phyloP scores from a whole-genome alignment of 768 basidiomycete species.

The Tricholoma bakamatsutake region DNA sequence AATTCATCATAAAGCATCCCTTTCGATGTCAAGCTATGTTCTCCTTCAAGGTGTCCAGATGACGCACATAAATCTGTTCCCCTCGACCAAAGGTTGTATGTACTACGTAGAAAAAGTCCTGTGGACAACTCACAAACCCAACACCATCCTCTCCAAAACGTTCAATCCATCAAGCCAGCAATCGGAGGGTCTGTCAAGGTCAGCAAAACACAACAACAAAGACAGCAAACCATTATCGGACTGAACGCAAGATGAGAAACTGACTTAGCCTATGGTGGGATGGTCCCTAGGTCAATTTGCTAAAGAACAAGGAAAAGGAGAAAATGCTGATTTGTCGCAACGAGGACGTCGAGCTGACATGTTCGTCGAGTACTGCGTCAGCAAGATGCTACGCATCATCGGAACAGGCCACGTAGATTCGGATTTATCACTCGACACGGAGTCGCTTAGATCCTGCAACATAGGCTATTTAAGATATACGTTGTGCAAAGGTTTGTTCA shows the following conservation, averaged over 20 bases:
- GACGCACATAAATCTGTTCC: not conserved
- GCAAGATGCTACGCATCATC: not conserved
- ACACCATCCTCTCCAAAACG: not conserved
- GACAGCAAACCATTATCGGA: not conserved
- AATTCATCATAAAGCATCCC: not conserved
- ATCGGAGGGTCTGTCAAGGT: not conserved
- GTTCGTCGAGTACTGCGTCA: not conserved
- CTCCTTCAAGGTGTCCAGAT: too few relatives aligned
- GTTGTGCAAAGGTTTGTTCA: not conserved
- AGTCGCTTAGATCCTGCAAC: constrained; percentile 11
- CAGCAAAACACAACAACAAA: not conserved
- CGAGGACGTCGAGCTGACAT: not conserved
- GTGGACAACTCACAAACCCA: not conserved
- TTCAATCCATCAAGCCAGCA: not conserved
- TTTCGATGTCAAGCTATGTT: too few relatives aligned
- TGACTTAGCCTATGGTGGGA: constrained; percentile 1
- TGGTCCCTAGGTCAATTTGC: not conserved
- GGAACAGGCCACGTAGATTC: not conserved
- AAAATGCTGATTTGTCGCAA: not conserved
- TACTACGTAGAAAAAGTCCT: too few relatives aligned
- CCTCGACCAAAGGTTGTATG: not conserved
- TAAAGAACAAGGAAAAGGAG: not conserved
- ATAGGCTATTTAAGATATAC: not conserved
- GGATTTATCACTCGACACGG: constrained; percentile 9
- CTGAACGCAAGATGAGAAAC: not conserved